Evolutionary conservation across 805 yeast species (phyloP), one percentile per base, ranked within the genome.

Genomic region (Candida nonsorbophila): DNA sequence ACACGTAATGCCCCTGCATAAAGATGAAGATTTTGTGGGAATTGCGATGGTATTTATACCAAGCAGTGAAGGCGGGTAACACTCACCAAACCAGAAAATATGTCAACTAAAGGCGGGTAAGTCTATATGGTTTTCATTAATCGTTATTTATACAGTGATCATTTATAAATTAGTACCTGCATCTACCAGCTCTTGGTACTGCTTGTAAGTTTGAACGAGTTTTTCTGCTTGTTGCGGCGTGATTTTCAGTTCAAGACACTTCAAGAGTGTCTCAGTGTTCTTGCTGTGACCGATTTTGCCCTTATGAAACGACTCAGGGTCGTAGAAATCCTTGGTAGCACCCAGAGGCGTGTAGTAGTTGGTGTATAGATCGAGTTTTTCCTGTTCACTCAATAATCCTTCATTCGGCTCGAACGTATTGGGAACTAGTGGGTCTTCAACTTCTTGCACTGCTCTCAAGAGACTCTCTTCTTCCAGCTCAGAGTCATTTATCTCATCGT

Each of bases 1-100:
- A 86, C 94, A 95, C 95, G 97, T 92, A 90, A 87, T 90, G 95
- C 97, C 97, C 98, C 82, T 83, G 98, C 97, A 90, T 86, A 90
- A 90, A 81, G 97, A 88, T 84, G 69, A 60, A 58, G 58, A 47
- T 14, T 18, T 5, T 14, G 18, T 7, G 9, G n/a, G 16, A 14
- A 8, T 27, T 17, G 25, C 6, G 5, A 24, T 14, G 14, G n/a
- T 24, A 14, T 24, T 24, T 32, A 28, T 32, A 28, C 24, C 22
- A 9, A 16, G 10, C 8, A 8, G 17, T 6, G 13, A 4, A 16
- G 29, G 32, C 33, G 33, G 36, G 36, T 33, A 28, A n/a, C n/a
- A n/a, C n/a, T n/a, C n/a, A n/a, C n/a, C n/a, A n/a, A n/a, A n/a
- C n/a, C n/a, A n/a, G n/a, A n/a, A n/a, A n/a, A n/a, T n/a, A n/a